Base-by-base conservation (phyloP, 768 basidiomycete genomes). In the Lactarius trivialis region DNA sequence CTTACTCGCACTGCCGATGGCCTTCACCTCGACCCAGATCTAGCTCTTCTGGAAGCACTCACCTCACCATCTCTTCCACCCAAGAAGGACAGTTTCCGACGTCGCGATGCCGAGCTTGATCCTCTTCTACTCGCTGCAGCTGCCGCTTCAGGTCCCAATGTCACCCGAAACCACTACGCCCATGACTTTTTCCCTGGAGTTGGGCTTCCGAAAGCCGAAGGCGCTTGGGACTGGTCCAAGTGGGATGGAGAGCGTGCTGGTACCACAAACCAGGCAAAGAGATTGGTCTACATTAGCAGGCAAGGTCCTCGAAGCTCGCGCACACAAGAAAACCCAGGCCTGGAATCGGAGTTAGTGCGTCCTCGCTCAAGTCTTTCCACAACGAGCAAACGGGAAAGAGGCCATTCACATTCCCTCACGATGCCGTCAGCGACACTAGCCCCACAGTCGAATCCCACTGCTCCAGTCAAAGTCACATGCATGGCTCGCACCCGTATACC, bases 401-500 rank as follows among this genome's bases (percentile, higher is more conserved):
- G 55, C 8, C 6, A 64, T 15, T 57, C 70, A 0, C 41, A 51
- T 4, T 59, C 60, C n/a, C 26, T 52, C 6, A 26, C 63, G 32
- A 37, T 69, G 12, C 68, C 73, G 52, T 63, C 52, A 15, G 36
- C 15, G 32, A 15, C 51, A 12, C 26, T 21, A 8, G 21, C 37
- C 17, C 28, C 71, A 19, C 68, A 55, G 49, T 58, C 53, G n/a
- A 55, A 28, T 30, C 64, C 60, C 24, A 65, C 55, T 24, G 24
- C 66, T 32, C 75, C 74, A 59, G 74, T 91, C n/a, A 77, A 85
- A 60, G 90, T 98, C 32, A 87, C 85, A 72, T 99, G 97, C 73
- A 92, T 96, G 85, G 97, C 93, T 14, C 89, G 97, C 60, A 98
- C 97, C 4, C 89, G 97, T 60, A 91, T 98, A 72, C 97, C 97